Conservation (phyloP, 345 rosid genomes). For the Populus simonii region DNA sequence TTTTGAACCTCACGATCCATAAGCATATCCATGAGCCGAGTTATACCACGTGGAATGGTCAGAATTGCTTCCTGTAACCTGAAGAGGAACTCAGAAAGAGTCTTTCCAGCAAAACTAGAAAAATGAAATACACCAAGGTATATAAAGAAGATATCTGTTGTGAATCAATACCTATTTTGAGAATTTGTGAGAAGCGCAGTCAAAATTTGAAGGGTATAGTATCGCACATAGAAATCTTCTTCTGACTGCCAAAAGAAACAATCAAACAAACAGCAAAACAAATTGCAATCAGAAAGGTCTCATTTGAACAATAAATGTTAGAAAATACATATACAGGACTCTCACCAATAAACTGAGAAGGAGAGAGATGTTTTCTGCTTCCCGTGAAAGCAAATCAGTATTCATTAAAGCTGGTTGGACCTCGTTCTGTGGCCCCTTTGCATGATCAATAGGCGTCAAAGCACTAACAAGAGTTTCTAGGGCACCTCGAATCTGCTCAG, state of each 20-base stretch:
- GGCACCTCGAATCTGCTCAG: slow-evolving; percentile 79
- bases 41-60: slow-evolving; percentile 94
- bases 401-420: slow-evolving; percentile 91
- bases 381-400: slow-evolving; percentile 89
- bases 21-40: slow-evolving; percentile 98
- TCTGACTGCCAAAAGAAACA: slow-evolving; percentile 59
- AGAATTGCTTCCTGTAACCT: slow-evolving; percentile 99
- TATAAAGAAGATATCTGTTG: slow-evolving; percentile 5
- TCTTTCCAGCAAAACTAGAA: slow-evolving; percentile 23
- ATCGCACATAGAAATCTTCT: slow-evolving; percentile 94
- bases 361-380: slow-evolving; percentile 88
- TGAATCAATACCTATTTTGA: slow-evolving; percentile 65
- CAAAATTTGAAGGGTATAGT: slow-evolving; percentile 89
- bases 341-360: slow-evolving; percentile 87
- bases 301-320: not conserved
- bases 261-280: not conserved
- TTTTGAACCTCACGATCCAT: slow-evolving; percentile 92
- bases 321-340: slow-evolving; percentile 1
- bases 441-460: slow-evolving; percentile 80
- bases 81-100: slow-evolving; percentile 49
- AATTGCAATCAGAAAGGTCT: not conserved
- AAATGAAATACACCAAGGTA: not conserved
- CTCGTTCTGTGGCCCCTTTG: slow-evolving; percentile 67
- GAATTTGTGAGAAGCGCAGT: slow-evolving; percentile 94
- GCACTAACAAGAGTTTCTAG: slow-evolving; percentile 93